Base-by-base conservation (phyloP, 257 asterid genomes). In the Fraxinus anomala region DNA sequence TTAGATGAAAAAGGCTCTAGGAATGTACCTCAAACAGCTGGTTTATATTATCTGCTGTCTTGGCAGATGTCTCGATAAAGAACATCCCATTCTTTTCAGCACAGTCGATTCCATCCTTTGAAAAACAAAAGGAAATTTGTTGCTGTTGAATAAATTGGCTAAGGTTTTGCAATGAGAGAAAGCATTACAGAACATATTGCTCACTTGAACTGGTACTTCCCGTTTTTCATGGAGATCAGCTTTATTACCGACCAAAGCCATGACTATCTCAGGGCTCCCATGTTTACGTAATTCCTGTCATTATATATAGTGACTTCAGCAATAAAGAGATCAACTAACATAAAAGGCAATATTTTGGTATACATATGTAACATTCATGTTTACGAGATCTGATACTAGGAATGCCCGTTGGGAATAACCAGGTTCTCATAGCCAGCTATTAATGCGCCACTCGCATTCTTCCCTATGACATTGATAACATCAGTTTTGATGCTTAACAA, bases 41-140 rank as follows among this genome's bases (percentile, higher is more conserved):
- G 89, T 96, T 96, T 87, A 96, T 96, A 84, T 96, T 96, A 85
- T 96, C 99, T 26, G 99, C 98, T n/a, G 99, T 96, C 91, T 96
- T 96, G 28, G 99, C 99, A 87, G 99, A 93, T 39, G 98, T 96
- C 89, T 96, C 99, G 17, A 93, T 96, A 72, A 93, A 93, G 83
- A 93, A 96, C 99, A 96, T 96, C 59, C 97, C 97, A 39, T 93
- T 93, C 96, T 86, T 93, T 84, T 93, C 98, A 0, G 99, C 97
- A 77, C 89, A 91, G 39, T 92, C 97, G 30, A 78, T 87, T 71
- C 92, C 99, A 79, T 91, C 96, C 99, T 96, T 88, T 70, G 77
- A 65, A 42, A 75, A 28, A 68, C 13, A 79, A 63, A 34, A 40
- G 51, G n/a, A 75, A 80, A 47, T 14, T 67, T 30, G 44, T 75